A percentile compares a stretch with the other conserved stretches of the same genome.
Evolutionary conservation across 768 basidiomycete species (phyloP).

Genomic region (Lentinula boryana): DNA sequence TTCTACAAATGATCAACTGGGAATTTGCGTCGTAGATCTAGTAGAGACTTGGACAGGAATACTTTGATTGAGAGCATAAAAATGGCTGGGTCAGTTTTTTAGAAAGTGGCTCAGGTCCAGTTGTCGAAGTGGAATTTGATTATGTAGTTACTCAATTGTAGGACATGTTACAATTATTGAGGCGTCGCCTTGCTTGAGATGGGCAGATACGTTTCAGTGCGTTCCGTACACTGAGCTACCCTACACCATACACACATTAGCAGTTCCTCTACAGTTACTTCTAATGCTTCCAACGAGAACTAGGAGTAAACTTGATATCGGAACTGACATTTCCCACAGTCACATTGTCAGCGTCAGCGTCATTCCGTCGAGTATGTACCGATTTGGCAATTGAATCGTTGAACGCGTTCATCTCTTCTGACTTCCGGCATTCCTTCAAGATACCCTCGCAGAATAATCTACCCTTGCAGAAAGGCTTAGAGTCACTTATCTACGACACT

Average conservation of each 20-base stretch:
- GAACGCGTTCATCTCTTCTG: background rate
- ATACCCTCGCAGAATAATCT: background rate
- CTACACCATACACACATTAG: too few relatives aligned
- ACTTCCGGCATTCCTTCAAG: background rate
- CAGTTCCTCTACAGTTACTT: too few relatives aligned
- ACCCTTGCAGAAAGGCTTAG: background rate
- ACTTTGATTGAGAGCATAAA: background rate
- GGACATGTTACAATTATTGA: too few relatives aligned
- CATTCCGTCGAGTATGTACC: background rate
- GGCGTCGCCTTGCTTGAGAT: too few relatives aligned
- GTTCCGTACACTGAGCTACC: too few relatives aligned
- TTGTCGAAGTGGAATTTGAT: too few relatives aligned
- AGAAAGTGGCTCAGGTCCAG: too few relatives aligned
- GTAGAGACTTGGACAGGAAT: constrained; percentile 70
- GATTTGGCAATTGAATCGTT: background rate
- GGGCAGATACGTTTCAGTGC: too few relatives aligned
- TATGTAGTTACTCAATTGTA: too few relatives aligned
- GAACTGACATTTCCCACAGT: background rate
- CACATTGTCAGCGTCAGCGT: background rate
- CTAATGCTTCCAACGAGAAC: too few relatives aligned
- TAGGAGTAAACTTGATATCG: background rate
- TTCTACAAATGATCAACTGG: constrained; percentile 29
- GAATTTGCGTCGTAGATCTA: constrained; percentile 81
- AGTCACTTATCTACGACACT: background rate
- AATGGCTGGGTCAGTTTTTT: too few relatives aligned